Evolutionary conservation across 2,329 filamentous ascomycete species (phyloP), one percentile per base, ranked within the genome.

Genomic region (Fusarium sp.): DNA sequence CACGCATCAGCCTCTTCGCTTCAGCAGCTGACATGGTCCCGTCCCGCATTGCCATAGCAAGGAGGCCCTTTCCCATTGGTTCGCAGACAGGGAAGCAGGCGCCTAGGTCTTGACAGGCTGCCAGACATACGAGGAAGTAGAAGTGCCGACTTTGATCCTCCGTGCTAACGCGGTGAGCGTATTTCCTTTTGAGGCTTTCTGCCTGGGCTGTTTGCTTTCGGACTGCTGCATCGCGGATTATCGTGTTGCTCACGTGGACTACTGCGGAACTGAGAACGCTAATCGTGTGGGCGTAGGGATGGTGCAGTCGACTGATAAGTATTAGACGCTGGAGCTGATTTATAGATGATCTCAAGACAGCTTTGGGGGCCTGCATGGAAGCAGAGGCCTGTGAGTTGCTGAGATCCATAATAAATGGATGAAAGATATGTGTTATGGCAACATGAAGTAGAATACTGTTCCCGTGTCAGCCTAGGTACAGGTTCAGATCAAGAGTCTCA

Each of bases 211-310:
- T 39, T 17, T 39, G 35, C 13, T 65, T 64, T 37, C 55, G 60
- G 1, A 53, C n/a, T 2, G 52, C 60, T 3, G 52, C 37, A 5
- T 64, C 60, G 5, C 61, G 61, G 4, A 64, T 64, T 26, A 64
- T 64, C 0, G 61, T 64, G 32, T 64, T 64, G 52, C 61, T 64
- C 20, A 64, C 61, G 7, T 64, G 61, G 0, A 64, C 61, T 8
- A 58, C 61, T 8, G 61, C 61, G 1, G 61, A 64, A 8, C 46
- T 48, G 1, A 64, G 7, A n/a, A 65, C 41, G 9, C 61, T 64
- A 1, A 64, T 26, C 0, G 46, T 33, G 14, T 64, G 61, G 0
- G 61, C 61, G 14, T 19, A 46, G 5, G 61, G 61, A 5, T 64
- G 61, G 2, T 64, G 22, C 1, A 64, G 61, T 1, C 61, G 60